Evolutionary conservation across 495 filamentous ascomycete species (phyloP), one percentile per base, ranked within the genome.

Genomic region (Podospora bellae-mahoneyi): DNA sequence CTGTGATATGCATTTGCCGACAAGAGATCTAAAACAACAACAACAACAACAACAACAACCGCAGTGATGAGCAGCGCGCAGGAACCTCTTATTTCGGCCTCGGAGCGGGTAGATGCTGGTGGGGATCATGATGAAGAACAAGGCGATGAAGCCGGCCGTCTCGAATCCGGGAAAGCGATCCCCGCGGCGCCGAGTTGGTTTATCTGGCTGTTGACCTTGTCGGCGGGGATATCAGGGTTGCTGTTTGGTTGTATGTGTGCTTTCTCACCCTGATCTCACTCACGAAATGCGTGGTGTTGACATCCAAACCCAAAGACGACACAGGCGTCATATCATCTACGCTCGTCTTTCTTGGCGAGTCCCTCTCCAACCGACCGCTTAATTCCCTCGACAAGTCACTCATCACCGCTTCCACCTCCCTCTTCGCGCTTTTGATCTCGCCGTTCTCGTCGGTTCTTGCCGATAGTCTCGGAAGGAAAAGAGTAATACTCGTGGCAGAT

Each of bases 281-380:
- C 30, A 2, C 1, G 15, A 62, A 16, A 32, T 66, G 64, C 54
- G 78, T 73, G 66, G 76, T 60, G 55, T 54, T 70, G 44, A 69
- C 34, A 61, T 57, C 23, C 23, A 23, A 32, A 5, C 27, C 60
- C 34, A 59, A 69, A 95, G 92, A 88, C 69, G 87, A 89, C 73
- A 97, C 94, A 20, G 94, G 94, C 56, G 93, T 96, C 16, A 95
- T 97, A 56, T 95, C 92, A 26, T 89, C 92, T 0, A 95, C 92
- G 0, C 83, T 97, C 34, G 89, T 97, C 53, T 92, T 91, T 3
- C 87, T 97, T 70, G 85, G 84, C 58, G 84, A 85, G 2, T 89
- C 92, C 65, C 87, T 97, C n/a, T 93, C 91, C 5, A 71, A 79
- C 60, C 84, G 84, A 6, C 77, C 83, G 16, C 83, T 95, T 39